Conservation (phyloP, 805 yeast genomes). For the Hermanozyma aechmeae region DNA sequence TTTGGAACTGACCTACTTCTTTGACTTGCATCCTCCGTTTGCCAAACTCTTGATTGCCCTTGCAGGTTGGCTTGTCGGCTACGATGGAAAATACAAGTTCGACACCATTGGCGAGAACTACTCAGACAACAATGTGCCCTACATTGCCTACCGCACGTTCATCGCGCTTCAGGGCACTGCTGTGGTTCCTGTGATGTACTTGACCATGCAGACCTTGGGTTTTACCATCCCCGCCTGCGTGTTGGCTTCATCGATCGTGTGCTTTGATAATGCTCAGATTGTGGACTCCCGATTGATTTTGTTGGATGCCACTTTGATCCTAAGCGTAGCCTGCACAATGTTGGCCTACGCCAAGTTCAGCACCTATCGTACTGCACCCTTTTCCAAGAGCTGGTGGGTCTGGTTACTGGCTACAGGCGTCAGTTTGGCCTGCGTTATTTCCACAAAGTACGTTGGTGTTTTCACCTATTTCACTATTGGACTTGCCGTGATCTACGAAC, state of each 20-base stretch:
- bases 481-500: constrained; percentile 70
- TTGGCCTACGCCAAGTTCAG: constrained; percentile 74
- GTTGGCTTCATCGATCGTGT: constrained; percentile 66
- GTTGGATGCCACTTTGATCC: constrained; percentile 80
- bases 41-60: constrained; percentile 88
- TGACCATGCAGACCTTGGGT: constrained; percentile 77
- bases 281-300: constrained; percentile 85
- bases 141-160: constrained; percentile 69
- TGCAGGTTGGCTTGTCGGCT: constrained; percentile 83
- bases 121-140: constrained; percentile 73
- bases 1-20: constrained; percentile 82
- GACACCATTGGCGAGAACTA: constrained; percentile 83
- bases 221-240: constrained; percentile 71
- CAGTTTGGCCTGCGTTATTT: constrained; percentile 80
- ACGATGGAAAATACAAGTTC: constrained; percentile 86
- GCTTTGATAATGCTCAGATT: constrained; percentile 85
- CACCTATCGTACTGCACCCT: constrained; percentile 55
- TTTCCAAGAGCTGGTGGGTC: constrained; percentile 67
- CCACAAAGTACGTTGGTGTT: constrained; percentile 94
- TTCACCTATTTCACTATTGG: constrained; percentile 88
- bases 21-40: constrained; percentile 97
- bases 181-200: constrained; percentile 76
- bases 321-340: constrained; percentile 75
- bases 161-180: constrained; percentile 75
- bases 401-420: constrained; percentile 86